Conservation (phyloP, 345 rosid genomes). For the Cardamine resedifolia region DNA sequence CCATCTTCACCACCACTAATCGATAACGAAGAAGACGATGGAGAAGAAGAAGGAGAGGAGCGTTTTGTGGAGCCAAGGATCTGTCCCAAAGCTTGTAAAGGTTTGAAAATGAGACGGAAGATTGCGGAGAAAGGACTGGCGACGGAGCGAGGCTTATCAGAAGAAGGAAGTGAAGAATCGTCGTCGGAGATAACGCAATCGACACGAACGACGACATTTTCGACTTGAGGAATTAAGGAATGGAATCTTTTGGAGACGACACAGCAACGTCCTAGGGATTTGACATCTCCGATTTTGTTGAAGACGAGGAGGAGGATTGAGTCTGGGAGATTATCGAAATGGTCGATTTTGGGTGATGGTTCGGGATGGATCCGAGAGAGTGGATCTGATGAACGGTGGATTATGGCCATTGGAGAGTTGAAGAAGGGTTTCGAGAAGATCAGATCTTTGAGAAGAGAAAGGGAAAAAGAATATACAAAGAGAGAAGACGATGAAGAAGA, state of each 20-base stretch:
- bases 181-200: constrained; percentile 96
- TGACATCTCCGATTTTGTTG: constrained; percentile 89
- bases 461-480: constrained; percentile 10
- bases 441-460: constrained; percentile 23
- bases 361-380: constrained; percentile 53
- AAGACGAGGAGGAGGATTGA: constrained; percentile 70
- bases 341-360: constrained; percentile 48
- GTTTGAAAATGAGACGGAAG: constrained; percentile 59
- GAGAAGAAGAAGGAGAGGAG: background rate
- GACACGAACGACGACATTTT: constrained; percentile 82
- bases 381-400: constrained; percentile 54
- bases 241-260: constrained; percentile 82
- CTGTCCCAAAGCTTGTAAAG: constrained; percentile 70
- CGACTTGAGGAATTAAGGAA: constrained; percentile 74
- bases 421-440: background rate
- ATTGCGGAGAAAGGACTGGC: constrained; percentile 38
- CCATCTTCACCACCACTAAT: constrained; percentile 53
- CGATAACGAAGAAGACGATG: background rate
- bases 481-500: background rate
- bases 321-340: constrained; percentile 84
- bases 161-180: constrained; percentile 25
- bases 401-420: constrained; percentile 23
- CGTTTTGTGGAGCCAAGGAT: constrained; percentile 34
- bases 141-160: constrained; percentile 57
- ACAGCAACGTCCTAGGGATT: constrained; percentile 87